Evolutionary conservation across 208 protist genomes (phyloP), one percentile per base, ranked within the genome.

Genomic region (Crithidia mellificae): DNA sequence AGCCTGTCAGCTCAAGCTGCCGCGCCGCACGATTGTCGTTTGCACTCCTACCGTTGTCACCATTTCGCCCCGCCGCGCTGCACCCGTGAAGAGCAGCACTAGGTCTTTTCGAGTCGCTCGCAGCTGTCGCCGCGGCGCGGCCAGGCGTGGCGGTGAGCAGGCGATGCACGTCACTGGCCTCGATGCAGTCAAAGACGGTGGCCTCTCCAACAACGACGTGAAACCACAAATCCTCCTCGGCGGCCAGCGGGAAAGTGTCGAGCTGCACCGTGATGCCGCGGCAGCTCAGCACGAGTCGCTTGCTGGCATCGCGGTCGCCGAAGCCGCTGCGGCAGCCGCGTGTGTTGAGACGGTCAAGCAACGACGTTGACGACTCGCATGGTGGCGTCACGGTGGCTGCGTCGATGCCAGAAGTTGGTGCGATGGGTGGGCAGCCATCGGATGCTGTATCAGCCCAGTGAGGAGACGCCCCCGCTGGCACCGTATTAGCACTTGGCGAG

Each of bases 101-200:
- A n/a, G n/a, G n/a, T n/a, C n/a, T n/a, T n/a, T n/a, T n/a, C n/a
- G n/a, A n/a, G n/a, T n/a, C 29, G 2, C 22, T 1, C 15, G 34
- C 8, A 12, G 7, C 34, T 6, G 50, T 43, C 17, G 70, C 15
- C 2, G 30, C 20, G n/a, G 52, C 58, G 0, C 38, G 59, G 20
- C 68, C 62, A 19, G 80, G 73, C 14, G 83, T 78, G 30, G 71
- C 63, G 63, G 81, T 84, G 19, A 89, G 64, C 20, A 89, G 55
- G 17, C 76, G 78, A 43, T 72, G 70, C 22, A 89, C 80, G 29
- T 76, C 66, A 47, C 83, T 89, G 55, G 59, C 71, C 61, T 77
- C 72, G 55, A 89, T 85, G 74, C 83, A 85, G 64, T 89, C 83
- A 41, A 84, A 72, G 0, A 89, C 73, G 11, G 81, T 81, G 3